These are phyloP conservation scores for Penicillium verrucosum DNA, from an alignment of 2,329 filamentous ascomycete genomes.

Conservation along the genomic window DNA sequence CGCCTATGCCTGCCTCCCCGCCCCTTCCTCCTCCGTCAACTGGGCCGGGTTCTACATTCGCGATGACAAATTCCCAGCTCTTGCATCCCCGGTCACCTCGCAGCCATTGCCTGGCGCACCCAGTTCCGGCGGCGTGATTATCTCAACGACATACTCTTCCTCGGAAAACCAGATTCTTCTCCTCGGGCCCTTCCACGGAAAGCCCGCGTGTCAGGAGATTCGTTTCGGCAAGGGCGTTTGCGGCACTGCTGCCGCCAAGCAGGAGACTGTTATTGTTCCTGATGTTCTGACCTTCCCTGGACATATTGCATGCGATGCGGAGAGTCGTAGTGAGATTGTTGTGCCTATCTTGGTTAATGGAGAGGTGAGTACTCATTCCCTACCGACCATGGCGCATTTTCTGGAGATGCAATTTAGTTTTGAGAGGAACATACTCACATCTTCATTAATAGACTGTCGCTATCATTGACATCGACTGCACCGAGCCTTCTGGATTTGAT, in stretches of 20 bases:
- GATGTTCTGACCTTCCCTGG: conserved; percentile 46
- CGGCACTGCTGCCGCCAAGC: conserved; percentile 42
- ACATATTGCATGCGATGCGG: conserved; percentile 51
- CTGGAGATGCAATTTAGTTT: neutral
- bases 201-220: conserved; percentile 49
- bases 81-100: conserved; percentile 23
- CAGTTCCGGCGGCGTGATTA: conserved; percentile 15
- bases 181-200: conserved; percentile 49
- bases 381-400: neutral
- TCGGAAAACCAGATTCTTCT: conserved; percentile 34
- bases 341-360: conserved; percentile 44
- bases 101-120: conserved; percentile 15
- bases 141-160: conserved; percentile 24
- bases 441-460: conserved; percentile 41
- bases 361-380: conserved; percentile 33
- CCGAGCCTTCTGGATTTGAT: conserved; percentile 44
- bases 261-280: conserved; percentile 41
- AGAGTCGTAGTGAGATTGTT: conserved; percentile 50
- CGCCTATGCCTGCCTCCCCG: conserved; percentile 44
- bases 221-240: conserved; percentile 47
- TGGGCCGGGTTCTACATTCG: conserved; percentile 51
- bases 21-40: conserved; percentile 45
- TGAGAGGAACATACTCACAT: neutral
- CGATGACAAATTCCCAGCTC: conserved; percentile 41
- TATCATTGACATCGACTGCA: conserved; percentile 50